Evolutionary conservation across 169 alveolate species (phyloP).

Genomic region (Cryptosporidium viatorum): DNA sequence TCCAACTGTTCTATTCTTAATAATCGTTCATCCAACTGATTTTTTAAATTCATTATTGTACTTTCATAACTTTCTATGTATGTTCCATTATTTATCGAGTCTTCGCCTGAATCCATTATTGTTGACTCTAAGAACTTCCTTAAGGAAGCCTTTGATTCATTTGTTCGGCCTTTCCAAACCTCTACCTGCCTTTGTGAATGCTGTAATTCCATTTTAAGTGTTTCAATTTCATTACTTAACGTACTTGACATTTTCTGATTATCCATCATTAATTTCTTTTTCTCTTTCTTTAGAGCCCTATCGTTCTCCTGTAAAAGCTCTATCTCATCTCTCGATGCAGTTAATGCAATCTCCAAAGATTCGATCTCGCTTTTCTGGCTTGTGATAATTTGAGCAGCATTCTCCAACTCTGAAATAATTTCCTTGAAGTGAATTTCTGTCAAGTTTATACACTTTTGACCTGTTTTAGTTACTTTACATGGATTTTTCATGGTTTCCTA

Average conservation of each 20-base stretch:
- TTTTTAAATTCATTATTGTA: slow-evolving; percentile 51
- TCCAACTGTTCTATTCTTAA: slow-evolving; percentile 59
- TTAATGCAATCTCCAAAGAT: slow-evolving; percentile 24
- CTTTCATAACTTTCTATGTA: slow-evolving; percentile 54
- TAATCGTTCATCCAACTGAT: slow-evolving; percentile 62
- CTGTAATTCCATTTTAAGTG: slow-evolving; percentile 55
- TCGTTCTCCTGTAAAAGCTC: slow-evolving; percentile 33
- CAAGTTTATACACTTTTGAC: slow-evolving; percentile 31
- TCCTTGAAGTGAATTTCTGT: slow-evolving; percentile 55
- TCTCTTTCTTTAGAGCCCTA: slow-evolving; percentile 22
- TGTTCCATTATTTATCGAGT: slow-evolving; percentile 4
- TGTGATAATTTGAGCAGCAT: slow-evolving; percentile 49
- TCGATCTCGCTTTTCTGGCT: slow-evolving; percentile 57
- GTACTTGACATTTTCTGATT: slow-evolving; percentile 37
- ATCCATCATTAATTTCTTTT: slow-evolving; percentile 37
- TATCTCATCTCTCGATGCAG: slow-evolving; percentile 13
- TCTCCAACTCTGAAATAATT: slow-evolving; percentile 42
- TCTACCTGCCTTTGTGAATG: slow-evolving; percentile 68
- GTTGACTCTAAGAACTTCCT: slow-evolving; percentile 70
- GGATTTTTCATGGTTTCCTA: slow-evolving; percentile 6
- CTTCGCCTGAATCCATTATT: slow-evolving; percentile 48
- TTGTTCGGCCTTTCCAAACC: slow-evolving; percentile 64
- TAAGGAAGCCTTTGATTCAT: slow-evolving; percentile 58
- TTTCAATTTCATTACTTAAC: slow-evolving; percentile 50
- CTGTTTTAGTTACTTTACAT: slow-evolving; percentile 14